Conservation (phyloP, 768 basidiomycete species). For the Steccherinum ochraceum region DNA sequence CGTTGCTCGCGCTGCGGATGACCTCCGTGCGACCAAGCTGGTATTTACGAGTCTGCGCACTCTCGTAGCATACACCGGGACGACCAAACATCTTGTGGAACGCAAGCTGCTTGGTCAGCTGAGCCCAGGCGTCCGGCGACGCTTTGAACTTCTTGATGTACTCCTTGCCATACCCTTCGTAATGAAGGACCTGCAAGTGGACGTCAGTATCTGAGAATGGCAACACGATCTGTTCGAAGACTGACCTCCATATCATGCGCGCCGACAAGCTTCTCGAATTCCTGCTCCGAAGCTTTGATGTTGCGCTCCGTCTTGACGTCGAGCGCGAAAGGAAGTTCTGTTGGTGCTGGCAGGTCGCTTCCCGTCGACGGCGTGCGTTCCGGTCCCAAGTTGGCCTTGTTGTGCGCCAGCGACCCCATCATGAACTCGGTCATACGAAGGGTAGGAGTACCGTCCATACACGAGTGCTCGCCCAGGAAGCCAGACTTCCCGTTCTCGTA, state of each 20-base stretch:
- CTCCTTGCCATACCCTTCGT: slow-evolving; percentile 68
- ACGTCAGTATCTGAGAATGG: background rate
- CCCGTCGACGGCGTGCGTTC: slow-evolving; percentile 29
- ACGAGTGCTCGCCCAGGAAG: slow-evolving; percentile 85
- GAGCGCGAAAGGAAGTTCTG: slow-evolving; percentile 67
- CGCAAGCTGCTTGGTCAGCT: slow-evolving; percentile 93
- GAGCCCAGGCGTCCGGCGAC: slow-evolving; percentile 93
- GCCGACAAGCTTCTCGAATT: slow-evolving; percentile 72
- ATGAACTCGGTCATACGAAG: slow-evolving; percentile 94
- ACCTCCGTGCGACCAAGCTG: slow-evolving; percentile 92
- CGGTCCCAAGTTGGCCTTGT: slow-evolving; percentile 73
- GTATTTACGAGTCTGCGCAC: slow-evolving; percentile 90
- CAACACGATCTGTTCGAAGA: slow-evolving; percentile 1
- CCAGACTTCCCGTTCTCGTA: slow-evolving; percentile 93
- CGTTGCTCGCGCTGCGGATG: slow-evolving; percentile 76
- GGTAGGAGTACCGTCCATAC: slow-evolving; percentile 94
- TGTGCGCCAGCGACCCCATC: slow-evolving; percentile 63
- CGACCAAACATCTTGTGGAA: slow-evolving; percentile 80
- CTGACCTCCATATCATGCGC: slow-evolving; percentile 75
- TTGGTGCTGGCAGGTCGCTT: slow-evolving; percentile 43
- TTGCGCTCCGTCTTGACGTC: slow-evolving; percentile 45
- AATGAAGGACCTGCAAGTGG: slow-evolving; percentile 20
- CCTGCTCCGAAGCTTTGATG: slow-evolving; percentile 51
- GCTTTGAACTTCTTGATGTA: slow-evolving; percentile 75
- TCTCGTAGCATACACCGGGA: slow-evolving; percentile 86